Evolutionary conservation across 495 filamentous ascomycete genomes (phyloP).

Genomic region (Diplogelasinospora grovesii): DNA sequence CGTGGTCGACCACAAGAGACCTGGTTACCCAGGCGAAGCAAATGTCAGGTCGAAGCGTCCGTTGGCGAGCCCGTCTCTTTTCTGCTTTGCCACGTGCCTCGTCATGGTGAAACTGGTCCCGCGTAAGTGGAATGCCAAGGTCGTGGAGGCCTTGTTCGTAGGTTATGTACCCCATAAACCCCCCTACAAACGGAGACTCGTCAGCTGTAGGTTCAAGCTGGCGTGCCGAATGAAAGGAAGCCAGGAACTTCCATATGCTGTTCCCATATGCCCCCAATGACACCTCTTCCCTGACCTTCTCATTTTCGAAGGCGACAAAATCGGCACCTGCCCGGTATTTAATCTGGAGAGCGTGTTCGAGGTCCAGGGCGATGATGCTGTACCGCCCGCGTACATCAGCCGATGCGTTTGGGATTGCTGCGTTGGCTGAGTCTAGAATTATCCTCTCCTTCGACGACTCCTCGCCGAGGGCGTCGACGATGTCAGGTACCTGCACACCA

Average conservation of each 20-base stretch:
- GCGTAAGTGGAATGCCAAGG: constrained; percentile 46
- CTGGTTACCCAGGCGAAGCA: constrained; percentile 70
- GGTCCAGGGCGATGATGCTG: constrained; percentile 61
- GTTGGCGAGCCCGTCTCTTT: no score
- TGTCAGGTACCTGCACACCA: constrained; percentile 36
- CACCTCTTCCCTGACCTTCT: constrained; percentile 17
- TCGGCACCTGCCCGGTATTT: constrained; percentile 45
- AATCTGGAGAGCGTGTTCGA: constrained; percentile 43
- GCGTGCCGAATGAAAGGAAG: constrained; percentile 50
- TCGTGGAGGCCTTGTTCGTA: constrained; percentile 76
- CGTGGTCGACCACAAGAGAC: constrained; percentile 76
- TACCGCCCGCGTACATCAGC: constrained; percentile 51
- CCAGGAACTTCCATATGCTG: constrained; percentile 51
- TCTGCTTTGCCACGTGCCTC: no score
- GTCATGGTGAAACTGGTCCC: no score
- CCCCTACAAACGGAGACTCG: constrained; percentile 70
- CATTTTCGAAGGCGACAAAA: constrained; percentile 25
- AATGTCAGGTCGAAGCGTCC: constrained; percentile 60
- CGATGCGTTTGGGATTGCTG: constrained; percentile 24
- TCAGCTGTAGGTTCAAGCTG: constrained; percentile 23
- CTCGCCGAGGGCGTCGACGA: constrained; percentile 41
- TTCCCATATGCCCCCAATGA: constrained; percentile 26
- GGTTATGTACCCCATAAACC: constrained; percentile 82
- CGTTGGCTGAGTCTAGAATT: constrained; percentile 50
- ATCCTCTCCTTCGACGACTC: constrained; percentile 38